Evolutionary conservation across 2,329 filamentous ascomycete genomes (phyloP).

Genomic region (Septoria linicola): DNA sequence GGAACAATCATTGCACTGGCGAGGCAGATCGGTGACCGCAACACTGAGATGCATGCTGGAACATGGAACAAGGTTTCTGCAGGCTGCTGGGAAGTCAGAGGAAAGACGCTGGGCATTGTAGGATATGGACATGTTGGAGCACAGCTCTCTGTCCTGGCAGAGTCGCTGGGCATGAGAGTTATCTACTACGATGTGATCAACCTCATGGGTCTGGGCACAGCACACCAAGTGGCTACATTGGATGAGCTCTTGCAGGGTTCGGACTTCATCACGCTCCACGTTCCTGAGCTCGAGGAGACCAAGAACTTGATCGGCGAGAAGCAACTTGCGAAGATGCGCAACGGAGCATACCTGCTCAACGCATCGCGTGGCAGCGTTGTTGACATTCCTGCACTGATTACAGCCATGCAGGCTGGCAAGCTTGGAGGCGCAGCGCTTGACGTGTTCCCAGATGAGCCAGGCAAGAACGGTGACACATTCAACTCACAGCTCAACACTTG

Average conservation of each 20-base stretch:
- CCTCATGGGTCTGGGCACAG: constrained; percentile 88
- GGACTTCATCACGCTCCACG: constrained; percentile 93
- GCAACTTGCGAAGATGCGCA: constrained; percentile 86
- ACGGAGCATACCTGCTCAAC: constrained; percentile 91
- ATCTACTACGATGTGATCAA: constrained; percentile 96
- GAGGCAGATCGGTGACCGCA: constrained; percentile 88
- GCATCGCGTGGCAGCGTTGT: constrained; percentile 91
- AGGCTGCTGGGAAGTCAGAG: constrained; percentile 96
- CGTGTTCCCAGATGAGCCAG: constrained; percentile 91
- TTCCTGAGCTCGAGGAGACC: constrained; percentile 90
- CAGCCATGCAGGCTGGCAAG: constrained; percentile 81
- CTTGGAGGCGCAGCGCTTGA: constrained; percentile 93
- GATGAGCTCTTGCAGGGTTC: constrained; percentile 72
- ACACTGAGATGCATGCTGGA: constrained; percentile 87
- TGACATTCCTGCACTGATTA: constrained; percentile 87
- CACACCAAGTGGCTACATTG: constrained; percentile 76
- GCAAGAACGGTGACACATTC: constrained; percentile 94
- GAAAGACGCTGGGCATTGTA: constrained; percentile 94
- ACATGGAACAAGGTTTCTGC: constrained; percentile 97
- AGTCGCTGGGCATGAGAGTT: constrained; percentile 96
- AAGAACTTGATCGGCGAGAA: constrained; percentile 82
- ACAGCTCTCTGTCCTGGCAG: constrained; percentile 90
- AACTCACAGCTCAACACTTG: constrained; percentile 77
- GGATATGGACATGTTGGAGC: constrained; percentile 97
- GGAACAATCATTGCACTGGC: constrained; percentile 88